A percentile compares a stretch with the other conserved stretches of the same genome.
Conservation (phyloP, 2,329 filamentous ascomycete species). For the Fusarium sp. region DNA sequence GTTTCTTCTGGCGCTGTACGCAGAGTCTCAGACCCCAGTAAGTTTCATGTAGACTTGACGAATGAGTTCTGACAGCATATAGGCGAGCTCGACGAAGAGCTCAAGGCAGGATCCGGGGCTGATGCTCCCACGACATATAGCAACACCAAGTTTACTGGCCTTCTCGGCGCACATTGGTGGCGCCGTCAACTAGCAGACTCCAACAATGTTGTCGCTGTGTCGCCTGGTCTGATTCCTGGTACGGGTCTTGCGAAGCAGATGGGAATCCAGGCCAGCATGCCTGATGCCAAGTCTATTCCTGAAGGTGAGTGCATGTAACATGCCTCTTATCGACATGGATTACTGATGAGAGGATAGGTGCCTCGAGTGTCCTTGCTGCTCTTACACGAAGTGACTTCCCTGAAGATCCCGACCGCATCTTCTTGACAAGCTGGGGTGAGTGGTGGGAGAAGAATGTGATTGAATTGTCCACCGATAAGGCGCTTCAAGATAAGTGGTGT, state of each 20-base stretch:
- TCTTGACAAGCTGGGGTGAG: conserved; percentile 67
- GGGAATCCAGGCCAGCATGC: conserved; percentile 49
- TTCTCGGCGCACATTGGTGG: conserved; percentile 67
- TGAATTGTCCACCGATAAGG: conserved; percentile 55
- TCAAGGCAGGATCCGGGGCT: conserved; percentile 54
- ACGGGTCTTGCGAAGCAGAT: conserved; percentile 55
- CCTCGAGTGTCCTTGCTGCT: conserved; percentile 57
- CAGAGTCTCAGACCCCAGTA: conserved; percentile 53
- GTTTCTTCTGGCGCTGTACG: conserved; percentile 63
- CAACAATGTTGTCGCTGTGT: conserved; percentile 63
- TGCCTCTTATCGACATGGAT: neutral
- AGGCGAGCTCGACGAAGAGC: conserved; percentile 53
- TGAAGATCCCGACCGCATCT: conserved; percentile 62
- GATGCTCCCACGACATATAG: conserved; percentile 50
- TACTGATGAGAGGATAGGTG: conserved; percentile 51
- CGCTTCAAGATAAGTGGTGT: conserved; percentile 64
- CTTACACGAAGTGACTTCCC: conserved; percentile 60
- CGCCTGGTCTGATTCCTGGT: conserved; percentile 62
- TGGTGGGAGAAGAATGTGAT: conserved; percentile 63
- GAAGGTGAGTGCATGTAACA: conserved; percentile 53
- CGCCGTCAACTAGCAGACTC: conserved; percentile 59
- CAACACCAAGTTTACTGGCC: conserved; percentile 62
- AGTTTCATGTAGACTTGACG: neutral
- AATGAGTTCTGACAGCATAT: neutral
- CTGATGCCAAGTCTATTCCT: conserved; percentile 60